Percentiles rank a stretch among this genome's conserved stretches.
Evolutionary conservation across 139 green algal species (phyloP).

Genomic region (Haematococcus sp.): DNA sequence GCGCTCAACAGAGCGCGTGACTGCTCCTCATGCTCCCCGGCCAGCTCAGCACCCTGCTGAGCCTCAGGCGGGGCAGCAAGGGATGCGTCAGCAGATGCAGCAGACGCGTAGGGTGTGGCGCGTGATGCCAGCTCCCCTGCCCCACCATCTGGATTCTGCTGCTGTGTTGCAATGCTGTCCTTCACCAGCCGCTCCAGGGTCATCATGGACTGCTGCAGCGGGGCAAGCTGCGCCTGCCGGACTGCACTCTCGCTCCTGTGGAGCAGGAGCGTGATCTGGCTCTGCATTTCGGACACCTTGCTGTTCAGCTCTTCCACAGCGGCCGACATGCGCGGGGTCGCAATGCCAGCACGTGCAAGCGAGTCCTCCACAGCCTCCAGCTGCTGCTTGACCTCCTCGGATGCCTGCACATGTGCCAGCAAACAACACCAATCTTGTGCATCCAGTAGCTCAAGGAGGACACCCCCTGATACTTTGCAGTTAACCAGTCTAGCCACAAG

Average conservation of each 20-base stretch:
- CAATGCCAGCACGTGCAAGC: not conserved
- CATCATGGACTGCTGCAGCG: constrained; percentile 24
- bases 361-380: not conserved
- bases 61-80: too few species aligned
- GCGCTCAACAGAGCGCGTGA: not conserved
- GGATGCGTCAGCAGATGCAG: not conserved
- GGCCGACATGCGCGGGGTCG: not conserved
- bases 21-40: not conserved
- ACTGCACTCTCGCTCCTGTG: constrained; percentile 13
- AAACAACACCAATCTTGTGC: not conserved
- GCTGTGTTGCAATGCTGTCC: too few species aligned
- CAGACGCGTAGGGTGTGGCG: not conserved
- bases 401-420: not conserved
- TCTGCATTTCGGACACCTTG: constrained; percentile 20
- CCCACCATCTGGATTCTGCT: too few species aligned
- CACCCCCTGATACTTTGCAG: too few species aligned
- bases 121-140: not conserved
- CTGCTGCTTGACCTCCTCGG: not conserved
- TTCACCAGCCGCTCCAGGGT: constrained; percentile 18
- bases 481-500: too few species aligned
- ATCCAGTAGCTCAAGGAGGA: too few species aligned
- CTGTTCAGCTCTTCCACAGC: constrained; percentile 16
- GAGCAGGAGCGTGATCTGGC: constrained; percentile 20
- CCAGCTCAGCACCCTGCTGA: too few species aligned
- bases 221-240: constrained; percentile 20